These are phyloP conservation scores for Cordyceps javanica DNA, from an alignment of 2,329 filamentous ascomycete genomes.

Conservation along the genomic window DNA sequence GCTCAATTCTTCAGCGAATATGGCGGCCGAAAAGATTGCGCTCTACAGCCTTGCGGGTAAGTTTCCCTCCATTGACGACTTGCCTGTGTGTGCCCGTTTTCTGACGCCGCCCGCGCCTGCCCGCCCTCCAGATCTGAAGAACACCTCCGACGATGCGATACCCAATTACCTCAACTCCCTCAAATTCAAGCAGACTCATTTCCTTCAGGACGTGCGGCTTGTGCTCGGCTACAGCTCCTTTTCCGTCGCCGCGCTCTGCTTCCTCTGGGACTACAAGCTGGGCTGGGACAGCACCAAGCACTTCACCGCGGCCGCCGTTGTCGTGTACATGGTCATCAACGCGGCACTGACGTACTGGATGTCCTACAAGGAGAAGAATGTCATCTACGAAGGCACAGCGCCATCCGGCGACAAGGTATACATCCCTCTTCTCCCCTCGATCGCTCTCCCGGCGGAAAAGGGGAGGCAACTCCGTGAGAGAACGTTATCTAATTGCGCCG, in stretches of 20 bases:
- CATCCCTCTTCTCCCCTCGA: not conserved
- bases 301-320: constrained; percentile 74
- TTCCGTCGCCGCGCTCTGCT: constrained; percentile 71
- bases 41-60: constrained; percentile 62
- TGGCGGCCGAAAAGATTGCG: constrained; percentile 51
- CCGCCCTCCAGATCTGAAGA: constrained; percentile 71
- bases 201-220: constrained; percentile 74
- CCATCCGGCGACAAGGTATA: constrained; percentile 62
- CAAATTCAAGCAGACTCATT: constrained; percentile 76
- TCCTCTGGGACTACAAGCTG: constrained; percentile 85
- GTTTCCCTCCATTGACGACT: not conserved
- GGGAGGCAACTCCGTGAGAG: not conserved
- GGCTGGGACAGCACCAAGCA: constrained; percentile 83
- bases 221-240: constrained; percentile 79
- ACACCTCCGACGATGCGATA: constrained; percentile 91
- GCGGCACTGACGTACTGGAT: constrained; percentile 76
- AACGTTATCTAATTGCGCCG: no score
- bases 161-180: constrained; percentile 88
- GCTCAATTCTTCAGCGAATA: constrained; percentile 17
- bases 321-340: constrained; percentile 74
- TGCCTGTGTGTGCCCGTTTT: not conserved
- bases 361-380: constrained; percentile 71
- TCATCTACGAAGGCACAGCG: constrained; percentile 68
- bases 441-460: not conserved
- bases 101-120: not conserved